These are phyloP conservation scores for Plasmopara viticola DNA, from an alignment of 352 stramenopile species.

Conservation along the genomic window DNA sequence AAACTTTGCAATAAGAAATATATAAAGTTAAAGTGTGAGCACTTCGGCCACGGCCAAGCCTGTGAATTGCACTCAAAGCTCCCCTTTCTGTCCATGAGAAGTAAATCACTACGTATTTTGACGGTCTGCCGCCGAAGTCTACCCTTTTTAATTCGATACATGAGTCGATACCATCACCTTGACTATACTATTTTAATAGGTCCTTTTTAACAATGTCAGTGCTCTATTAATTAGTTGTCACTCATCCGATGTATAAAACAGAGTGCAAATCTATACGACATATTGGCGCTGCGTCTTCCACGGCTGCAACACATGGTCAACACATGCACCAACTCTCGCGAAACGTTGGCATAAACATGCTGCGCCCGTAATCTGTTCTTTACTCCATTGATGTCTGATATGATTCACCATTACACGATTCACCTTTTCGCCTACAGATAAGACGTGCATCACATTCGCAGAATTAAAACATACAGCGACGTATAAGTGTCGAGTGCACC, in stretches of 20 bases:
- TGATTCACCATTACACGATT: background rate
- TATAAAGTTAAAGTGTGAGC: too few relatives aligned
- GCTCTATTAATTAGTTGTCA: background rate
- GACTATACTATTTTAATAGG: background rate
- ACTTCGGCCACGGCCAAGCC: too few relatives aligned
- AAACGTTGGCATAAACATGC: background rate
- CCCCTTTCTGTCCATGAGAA: too few relatives aligned
- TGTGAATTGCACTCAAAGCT: too few relatives aligned
- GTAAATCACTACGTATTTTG: too few relatives aligned
- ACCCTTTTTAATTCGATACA: conserved; percentile 2
- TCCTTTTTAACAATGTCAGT: background rate
- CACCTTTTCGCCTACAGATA: background rate
- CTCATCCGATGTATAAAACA: conserved; percentile 1
- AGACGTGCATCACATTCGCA: background rate
- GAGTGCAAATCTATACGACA: conserved; percentile 11
- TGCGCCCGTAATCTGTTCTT: background rate
- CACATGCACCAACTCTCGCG: background rate
- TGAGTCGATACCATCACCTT: background rate
- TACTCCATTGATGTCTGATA: background rate
- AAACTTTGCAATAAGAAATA: too few relatives aligned
- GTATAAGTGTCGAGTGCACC: background rate
- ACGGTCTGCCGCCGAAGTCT: too few relatives aligned
- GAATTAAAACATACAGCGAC: background rate
- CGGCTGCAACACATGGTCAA: background rate
- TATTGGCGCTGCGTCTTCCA: conserved; percentile 4